Conservation (phyloP, 1,284 basidiomycete genomes). For the Pisolithus thermaeus region DNA sequence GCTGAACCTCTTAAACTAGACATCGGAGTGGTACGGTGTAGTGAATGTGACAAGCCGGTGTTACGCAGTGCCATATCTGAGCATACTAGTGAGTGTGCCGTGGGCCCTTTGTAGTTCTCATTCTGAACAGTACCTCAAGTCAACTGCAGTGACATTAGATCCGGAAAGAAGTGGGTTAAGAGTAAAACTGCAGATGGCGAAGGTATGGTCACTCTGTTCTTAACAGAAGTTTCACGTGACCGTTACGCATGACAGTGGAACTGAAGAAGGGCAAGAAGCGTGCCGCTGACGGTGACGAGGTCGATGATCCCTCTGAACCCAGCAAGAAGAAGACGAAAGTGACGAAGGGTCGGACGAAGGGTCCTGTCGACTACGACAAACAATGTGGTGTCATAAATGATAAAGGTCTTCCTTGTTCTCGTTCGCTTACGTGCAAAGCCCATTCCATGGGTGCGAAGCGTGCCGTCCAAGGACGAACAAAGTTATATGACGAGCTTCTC, state of each 20-base stretch:
- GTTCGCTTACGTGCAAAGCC: constrained; percentile 96
- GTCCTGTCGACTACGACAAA: constrained; percentile 85
- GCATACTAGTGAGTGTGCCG: constrained; percentile 57
- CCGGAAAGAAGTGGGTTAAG: constrained; percentile 30
- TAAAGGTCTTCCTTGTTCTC: constrained; percentile 90
- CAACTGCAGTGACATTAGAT: constrained; percentile 29
- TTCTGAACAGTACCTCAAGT: constrained; percentile 13
- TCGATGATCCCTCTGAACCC: constrained; percentile 51
- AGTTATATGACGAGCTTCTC: constrained; percentile 81
- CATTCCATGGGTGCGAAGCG: constrained; percentile 98
- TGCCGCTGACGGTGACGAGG: constrained; percentile 60
- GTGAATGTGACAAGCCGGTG: constrained; percentile 71
- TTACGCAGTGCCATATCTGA: constrained; percentile 70
- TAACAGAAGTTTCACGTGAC: constrained; percentile 2
- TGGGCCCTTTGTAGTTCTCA: neutral
- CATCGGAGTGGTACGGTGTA: constrained; percentile 71
- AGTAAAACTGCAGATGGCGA: constrained; percentile 38
- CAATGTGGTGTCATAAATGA: constrained; percentile 99
- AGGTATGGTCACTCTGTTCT: constrained; percentile 27
- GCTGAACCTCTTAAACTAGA: constrained; percentile 63
- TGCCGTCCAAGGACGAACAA: constrained; percentile 82
- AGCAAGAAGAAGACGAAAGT: constrained; percentile 75
- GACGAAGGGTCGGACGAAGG: constrained; percentile 72
- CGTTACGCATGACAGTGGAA: constrained; percentile 17
- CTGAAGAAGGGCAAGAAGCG: constrained; percentile 57